Conservation (phyloP, 768 basidiomycete species). For the Boletales sp. region DNA sequence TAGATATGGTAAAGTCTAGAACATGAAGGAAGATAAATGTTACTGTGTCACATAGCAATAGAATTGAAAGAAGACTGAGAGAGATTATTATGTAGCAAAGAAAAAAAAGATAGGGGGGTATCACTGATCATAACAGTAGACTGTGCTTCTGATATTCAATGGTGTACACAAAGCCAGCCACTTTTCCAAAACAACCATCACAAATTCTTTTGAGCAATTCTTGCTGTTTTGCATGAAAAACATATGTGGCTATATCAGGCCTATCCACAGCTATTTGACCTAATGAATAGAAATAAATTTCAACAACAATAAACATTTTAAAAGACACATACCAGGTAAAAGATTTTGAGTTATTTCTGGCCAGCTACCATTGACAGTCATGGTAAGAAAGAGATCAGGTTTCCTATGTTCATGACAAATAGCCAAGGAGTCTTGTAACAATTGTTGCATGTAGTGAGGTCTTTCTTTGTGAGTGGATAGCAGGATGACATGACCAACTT, state of each 20-base stretch:
- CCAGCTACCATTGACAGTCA: constrained; percentile 53
- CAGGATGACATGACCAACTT: constrained; percentile 26
- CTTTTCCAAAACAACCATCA: constrained; percentile 38
- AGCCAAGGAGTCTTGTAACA: constrained; percentile 45
- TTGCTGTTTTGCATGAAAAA: constrained; percentile 31
- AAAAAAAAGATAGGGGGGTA: too few species aligned
- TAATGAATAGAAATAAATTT: too few species aligned
- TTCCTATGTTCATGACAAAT: constrained; percentile 35
- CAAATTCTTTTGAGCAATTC: constrained; percentile 36
- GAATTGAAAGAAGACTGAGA: too few species aligned
- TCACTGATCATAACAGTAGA: too few species aligned
- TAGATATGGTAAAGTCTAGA: too few species aligned
- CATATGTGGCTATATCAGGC: constrained; percentile 37
- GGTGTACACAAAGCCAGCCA: constrained; percentile 44
- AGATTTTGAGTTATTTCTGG: constrained; percentile 39
- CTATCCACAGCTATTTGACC: constrained; percentile 37
- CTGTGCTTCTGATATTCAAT: constrained; percentile 55
- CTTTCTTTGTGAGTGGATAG: too few species aligned
- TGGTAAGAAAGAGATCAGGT: constrained; percentile 47
- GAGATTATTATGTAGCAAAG: too few species aligned
- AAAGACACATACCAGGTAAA: constrained; percentile 21
- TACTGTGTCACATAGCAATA: too few species aligned
- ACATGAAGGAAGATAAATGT: too few species aligned
- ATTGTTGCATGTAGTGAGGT: constrained; percentile 33
- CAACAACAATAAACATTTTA: background rate